Evolutionary conservation across 2,329 filamentous ascomycete species (phyloP), one percentile per base, ranked within the genome.

Genomic region (Cordyceps pruinosa): DNA sequence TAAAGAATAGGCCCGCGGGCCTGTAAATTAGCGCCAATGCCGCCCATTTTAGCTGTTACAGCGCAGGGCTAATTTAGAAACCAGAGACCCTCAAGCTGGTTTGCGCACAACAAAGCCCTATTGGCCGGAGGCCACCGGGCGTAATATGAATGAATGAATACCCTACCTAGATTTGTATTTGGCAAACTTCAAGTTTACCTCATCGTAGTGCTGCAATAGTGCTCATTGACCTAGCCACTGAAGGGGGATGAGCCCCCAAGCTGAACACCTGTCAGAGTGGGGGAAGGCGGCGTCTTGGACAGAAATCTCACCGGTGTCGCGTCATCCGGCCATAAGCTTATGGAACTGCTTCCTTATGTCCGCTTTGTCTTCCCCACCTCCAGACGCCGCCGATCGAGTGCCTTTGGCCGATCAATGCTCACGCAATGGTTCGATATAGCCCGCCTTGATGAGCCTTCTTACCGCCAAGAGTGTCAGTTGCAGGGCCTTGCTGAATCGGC

Each of bases 331-430:
- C 39, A 53, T 4, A 65, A 42, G 1, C 61, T 73, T 0, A 26
- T 83, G 4, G 48, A 65, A 0, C 39, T 69, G 5, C 57, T 74
- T 2, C 71, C 71, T 0, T 63, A 70, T 10, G 70, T 73, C 1
- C 76, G 75, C 58, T 81, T 80, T 56, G 66, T 82, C 41, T 82
- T 82, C 56, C 79, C 79, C 0, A 80, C 77, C 0, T 72, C 79
- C 0, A 70, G 66, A 6, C 73, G 72, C 13, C 70, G 76, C 0
- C 73, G 76, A 9, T 73, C 78, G 0, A 71, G 66, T 1, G 68
- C 71, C 3, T 74, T 78, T 44, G 72, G 75, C 7, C 70, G 73
- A 3, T 66, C 70, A 0, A 66, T 69, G 12, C 71, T 80, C 37
- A 74, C 75, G 9, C 76, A 79, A 62, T 83, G 79, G 78, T 81